Evolutionary conservation across 495 filamentous ascomycete species (phyloP).

Genomic region (Neurospora sp.): DNA sequence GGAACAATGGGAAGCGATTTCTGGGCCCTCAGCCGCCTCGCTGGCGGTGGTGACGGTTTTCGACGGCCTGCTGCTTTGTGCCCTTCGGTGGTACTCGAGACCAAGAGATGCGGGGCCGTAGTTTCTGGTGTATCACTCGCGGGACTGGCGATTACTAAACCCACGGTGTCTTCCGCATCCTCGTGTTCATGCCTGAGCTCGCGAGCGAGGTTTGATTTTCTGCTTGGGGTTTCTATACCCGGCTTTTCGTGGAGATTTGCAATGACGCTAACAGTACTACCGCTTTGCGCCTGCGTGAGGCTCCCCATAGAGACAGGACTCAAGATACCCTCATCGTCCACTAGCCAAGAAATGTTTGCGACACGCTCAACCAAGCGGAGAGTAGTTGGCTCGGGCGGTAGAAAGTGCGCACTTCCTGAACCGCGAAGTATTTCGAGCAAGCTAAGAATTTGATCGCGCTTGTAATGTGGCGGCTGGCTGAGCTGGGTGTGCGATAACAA

Average conservation of each 20-base stretch:
- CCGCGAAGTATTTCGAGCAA: conserved; percentile 59
- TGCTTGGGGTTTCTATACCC: conserved; percentile 74
- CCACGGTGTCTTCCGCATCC: conserved; percentile 1
- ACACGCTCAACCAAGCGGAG: conserved; percentile 74
- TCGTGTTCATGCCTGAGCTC: conserved; percentile 7
- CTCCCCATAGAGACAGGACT: conserved; percentile 36
- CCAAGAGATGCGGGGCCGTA: neutral
- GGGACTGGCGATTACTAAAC: neutral
- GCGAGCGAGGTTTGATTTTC: conserved; percentile 31
- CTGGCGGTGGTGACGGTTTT: conserved; percentile 5
- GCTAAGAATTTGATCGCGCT: conserved; percentile 71
- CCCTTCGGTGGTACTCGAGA: neutral
- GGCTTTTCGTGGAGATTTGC: conserved; percentile 75
- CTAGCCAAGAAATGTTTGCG: conserved; percentile 73
- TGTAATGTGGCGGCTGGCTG: conserved; percentile 76
- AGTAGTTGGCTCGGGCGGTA: conserved; percentile 84
- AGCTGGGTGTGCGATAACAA: conserved; percentile 87
- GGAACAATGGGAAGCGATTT: conserved; percentile 38
- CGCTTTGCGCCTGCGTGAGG: conserved; percentile 35
- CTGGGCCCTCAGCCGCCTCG: conserved; percentile 25
- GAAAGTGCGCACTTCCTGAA: conserved; percentile 66
- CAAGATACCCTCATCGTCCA: conserved; percentile 30
- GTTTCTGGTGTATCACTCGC: neutral
- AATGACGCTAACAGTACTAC: conserved; percentile 56
- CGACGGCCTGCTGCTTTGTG: conserved; percentile 1